A percentile compares a stretch with the other conserved stretches of the same genome.
Evolutionary conservation across 208 protist genomes (phyloP).

Genomic region (Strigomonas galati): DNA sequence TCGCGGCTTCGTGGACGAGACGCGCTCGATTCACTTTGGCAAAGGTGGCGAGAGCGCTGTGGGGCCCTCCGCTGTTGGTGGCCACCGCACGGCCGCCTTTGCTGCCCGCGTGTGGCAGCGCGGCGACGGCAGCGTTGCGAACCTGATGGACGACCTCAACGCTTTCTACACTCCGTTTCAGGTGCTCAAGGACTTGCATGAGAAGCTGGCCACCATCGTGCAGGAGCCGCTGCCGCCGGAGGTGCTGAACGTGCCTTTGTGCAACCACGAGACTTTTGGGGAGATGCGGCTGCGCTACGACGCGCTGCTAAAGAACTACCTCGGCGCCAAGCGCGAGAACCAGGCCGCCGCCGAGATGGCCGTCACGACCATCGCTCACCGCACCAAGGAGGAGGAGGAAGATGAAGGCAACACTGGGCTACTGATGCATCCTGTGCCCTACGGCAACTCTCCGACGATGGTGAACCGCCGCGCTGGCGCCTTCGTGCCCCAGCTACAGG

Average conservation of each 20-base stretch:
- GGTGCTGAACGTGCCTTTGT: constrained; percentile 30
- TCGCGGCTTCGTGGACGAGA: not conserved
- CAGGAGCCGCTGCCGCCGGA: constrained; percentile 17
- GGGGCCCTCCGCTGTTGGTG: too few relatives aligned
- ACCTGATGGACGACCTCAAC: too few relatives aligned
- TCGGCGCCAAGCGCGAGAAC: constrained; percentile 31
- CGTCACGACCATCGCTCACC: too few relatives aligned
- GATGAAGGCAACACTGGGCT: not conserved
- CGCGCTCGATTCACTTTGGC: too few relatives aligned
- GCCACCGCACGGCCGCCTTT: too few relatives aligned
- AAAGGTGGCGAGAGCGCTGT: too few relatives aligned
- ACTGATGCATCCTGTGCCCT: too few relatives aligned
- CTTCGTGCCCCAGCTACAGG: too few relatives aligned
- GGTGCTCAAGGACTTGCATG: constrained; percentile 37
- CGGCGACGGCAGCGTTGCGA: too few relatives aligned
- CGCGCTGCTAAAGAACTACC: constrained; percentile 36
- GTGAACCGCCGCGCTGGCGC: too few relatives aligned
- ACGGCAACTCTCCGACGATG: too few relatives aligned
- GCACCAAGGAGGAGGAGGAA: not conserved
- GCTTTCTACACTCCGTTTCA: constrained; percentile 39
- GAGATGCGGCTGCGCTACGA: constrained; percentile 45
- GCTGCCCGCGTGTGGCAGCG: too few relatives aligned
- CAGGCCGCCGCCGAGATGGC: not conserved
- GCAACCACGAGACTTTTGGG: constrained; percentile 48
- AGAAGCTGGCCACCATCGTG: constrained; percentile 30